Conservation (phyloP, 768 basidiomycete species). For the Boletus reticulatus region DNA sequence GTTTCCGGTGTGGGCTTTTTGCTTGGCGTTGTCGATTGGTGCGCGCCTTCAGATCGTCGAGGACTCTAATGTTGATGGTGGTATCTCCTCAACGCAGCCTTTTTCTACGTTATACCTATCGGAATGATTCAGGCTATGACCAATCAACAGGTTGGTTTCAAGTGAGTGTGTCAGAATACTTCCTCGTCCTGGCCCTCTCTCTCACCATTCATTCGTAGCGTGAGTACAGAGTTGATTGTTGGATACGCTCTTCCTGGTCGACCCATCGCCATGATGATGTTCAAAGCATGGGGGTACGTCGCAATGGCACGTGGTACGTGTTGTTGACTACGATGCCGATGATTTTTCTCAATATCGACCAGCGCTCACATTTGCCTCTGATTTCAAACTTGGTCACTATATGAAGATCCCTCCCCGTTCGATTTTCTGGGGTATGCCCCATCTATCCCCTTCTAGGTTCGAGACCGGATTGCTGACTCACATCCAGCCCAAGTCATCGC, state of each 20-base stretch:
- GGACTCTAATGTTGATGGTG: no score
- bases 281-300: conserved; percentile 71
- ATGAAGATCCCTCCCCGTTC: conserved; percentile 46
- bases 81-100: no score
- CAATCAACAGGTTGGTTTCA: conserved; percentile 69
- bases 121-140: conserved; percentile 78
- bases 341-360: no score
- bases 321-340: no score
- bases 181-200: not conserved
- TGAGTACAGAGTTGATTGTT: conserved; percentile 71
- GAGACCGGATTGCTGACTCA: not conserved
- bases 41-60: no score
- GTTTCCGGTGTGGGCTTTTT: no score
- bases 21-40: no score
- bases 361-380: no score
- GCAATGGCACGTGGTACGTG: no score
- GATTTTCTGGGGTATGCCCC: conserved; percentile 53
- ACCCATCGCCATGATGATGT: conserved; percentile 80
- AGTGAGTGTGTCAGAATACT: conserved; percentile 17
- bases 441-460: no score
- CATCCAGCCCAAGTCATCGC: conserved; percentile 56
- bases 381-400: no score
- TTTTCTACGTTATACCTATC: conserved; percentile 72
- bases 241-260: conserved; percentile 57
- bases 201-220: conserved; percentile 32